These are phyloP conservation scores for Volvox carteri DNA, from an alignment of 163 green algal species.

Conservation along the genomic window DNA sequence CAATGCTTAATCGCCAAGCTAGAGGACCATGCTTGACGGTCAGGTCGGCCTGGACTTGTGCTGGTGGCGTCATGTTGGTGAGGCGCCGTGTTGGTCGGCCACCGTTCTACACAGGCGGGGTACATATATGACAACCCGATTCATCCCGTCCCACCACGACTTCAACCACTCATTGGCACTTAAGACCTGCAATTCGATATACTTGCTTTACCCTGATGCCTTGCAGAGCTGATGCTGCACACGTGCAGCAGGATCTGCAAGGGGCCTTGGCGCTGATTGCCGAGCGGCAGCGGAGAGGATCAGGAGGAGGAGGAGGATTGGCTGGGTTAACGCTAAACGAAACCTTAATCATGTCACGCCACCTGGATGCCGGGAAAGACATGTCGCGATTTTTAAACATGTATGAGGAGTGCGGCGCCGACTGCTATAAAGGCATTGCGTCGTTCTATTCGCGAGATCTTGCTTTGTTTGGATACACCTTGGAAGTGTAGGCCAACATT, in stretches of 20 bases:
- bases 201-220: too few species aligned
- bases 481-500: too few species aligned
- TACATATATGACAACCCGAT: too few species aligned
- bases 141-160: too few species aligned
- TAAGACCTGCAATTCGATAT: too few species aligned
- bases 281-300: background rate
- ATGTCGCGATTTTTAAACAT: background rate
- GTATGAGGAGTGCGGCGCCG: conserved; percentile 1
- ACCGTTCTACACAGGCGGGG: too few species aligned
- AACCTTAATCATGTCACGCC: background rate
- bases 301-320: background rate
- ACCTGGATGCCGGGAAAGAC: background rate
- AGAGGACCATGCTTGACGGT: too few species aligned
- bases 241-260: conserved; percentile 14
- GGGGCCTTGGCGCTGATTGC: background rate
- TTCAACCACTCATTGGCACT: too few species aligned
- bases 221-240: background rate
- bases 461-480: background rate
- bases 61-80: background rate
- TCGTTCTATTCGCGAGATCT: conserved; percentile 22
- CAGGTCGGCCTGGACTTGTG: too few species aligned
- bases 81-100: too few species aligned
- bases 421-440: background rate
- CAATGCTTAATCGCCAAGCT: too few species aligned
- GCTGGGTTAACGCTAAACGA: background rate